Percentiles rank a stretch among this genome's conserved stretches.
These are phyloP conservation scores for Hondaea fermentalgiana DNA, from an alignment of 108 stramenopile genomes.

Conservation along the genomic window DNA sequence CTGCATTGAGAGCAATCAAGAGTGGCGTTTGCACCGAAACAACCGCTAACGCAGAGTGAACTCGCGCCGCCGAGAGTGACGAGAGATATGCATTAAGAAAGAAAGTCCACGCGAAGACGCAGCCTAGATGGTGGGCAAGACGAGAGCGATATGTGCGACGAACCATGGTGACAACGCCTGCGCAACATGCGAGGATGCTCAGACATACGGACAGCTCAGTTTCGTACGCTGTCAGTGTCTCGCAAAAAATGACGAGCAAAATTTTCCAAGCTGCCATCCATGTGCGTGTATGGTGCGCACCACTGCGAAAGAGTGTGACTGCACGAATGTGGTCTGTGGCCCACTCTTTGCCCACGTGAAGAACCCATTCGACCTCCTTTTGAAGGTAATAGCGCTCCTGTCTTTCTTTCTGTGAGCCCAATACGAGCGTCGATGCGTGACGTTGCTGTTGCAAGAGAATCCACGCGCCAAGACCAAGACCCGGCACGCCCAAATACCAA, in stretches of 20 bases:
- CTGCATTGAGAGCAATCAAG: neutral
- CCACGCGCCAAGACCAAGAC: neutral
- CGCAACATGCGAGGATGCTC: neutral
- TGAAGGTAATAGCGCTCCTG: neutral
- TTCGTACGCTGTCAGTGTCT: neutral
- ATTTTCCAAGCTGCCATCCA: neutral
- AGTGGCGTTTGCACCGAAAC: neutral
- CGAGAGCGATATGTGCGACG: neutral
- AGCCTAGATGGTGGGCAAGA: neutral
- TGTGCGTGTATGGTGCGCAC: neutral
- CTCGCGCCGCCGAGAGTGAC: neutral
- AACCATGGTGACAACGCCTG: neutral
- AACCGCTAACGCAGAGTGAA: neutral
- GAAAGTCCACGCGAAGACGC: neutral
- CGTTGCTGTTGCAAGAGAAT: neutral
- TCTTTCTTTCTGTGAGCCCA: neutral
- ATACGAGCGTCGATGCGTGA: neutral
- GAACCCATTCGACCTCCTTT: neutral
- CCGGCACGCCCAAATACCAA: neutral
- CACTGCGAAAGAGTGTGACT: neutral
- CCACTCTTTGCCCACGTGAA: neutral
- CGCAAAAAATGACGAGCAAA: neutral
- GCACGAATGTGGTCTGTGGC: neutral
- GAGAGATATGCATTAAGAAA: neutral
- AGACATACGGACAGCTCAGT: neutral